Base-by-base conservation (phyloP, 2,329 filamentous ascomycete species). In the Scedosporium boydii region DNA sequence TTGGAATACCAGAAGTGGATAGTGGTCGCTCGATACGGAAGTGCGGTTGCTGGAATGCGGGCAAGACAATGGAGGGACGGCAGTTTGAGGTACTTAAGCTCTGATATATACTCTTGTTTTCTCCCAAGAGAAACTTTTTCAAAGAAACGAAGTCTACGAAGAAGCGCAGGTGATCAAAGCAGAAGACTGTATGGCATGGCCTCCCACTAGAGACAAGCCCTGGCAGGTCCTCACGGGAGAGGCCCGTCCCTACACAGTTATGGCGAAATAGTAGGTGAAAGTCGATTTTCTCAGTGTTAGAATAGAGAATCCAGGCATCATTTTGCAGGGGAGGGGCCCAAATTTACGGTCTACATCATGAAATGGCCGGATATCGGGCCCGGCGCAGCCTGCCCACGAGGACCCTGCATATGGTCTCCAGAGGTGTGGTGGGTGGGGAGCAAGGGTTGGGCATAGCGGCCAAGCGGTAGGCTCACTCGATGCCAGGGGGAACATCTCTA, bases 101-200 rank as follows among this genome's bases (percentile, higher is more conserved):
- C 10, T 7, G 44, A 48, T 48, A 48, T 48, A 48, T 48, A 48
- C 44, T 21, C 18, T 48, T 48, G 44, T 18, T 48, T 48, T 16
- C 21, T 48, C 44, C 18, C 18, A 21, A 23, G 23, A n/a, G 51
- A 23, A 23, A 27, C 18, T 23, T 55, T 48, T 48, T 48, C 12
- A 16, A 38, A 27, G 16, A 27, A 29, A 46, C 21, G 27, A 27
- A 48, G 41, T 59, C n/a, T 14, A 16, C 1, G n/a, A 46, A 16
- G 6, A 29, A 21, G 26, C 14, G 44, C 59, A 60, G 34, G 41
- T 60, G 59, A 60, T 60, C 59, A 53, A 60, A 60, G 59, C 59
- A 60, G 59, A 53, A 46, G 59, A 59, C 41, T 41, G 41, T 26
- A 16, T 23, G 58, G 59, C 41, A 38, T 53, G 44, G n/a, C 21